Base-by-base conservation (phyloP, 2,329 filamentous ascomycete genomes). In the Neoarthrinium moseri region DNA sequence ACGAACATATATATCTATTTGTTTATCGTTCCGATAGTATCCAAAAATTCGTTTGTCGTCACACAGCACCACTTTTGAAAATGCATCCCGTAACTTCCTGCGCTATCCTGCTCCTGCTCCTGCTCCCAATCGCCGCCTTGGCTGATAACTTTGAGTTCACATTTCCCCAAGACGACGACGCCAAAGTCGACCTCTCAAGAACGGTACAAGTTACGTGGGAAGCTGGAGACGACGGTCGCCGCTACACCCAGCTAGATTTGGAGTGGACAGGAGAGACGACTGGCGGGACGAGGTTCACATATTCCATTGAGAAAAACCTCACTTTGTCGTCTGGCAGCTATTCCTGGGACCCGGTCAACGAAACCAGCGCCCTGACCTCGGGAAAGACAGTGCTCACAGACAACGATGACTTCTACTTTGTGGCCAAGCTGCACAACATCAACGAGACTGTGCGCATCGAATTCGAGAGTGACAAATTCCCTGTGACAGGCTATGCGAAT, bases 81-180 rank as follows among this genome's bases (percentile, higher is more conserved):
- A 29, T 29, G 26, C 26, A 29, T 29, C 26, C n/a, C 26, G 8
- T 29, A 8, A n/a, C 26, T 29, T 29, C n/a, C 26, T 29, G 8
- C n/a, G n/a, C 26, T 8, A n/a, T n/a, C n/a, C n/a, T 29, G 26
- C n/a, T n/a, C n/a, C n/a, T n/a, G n/a, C 26, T 29, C 26, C 26
- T 29, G 8, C 26, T 92, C 42, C 87, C 87, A 44, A 74, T 92
- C 46, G 83, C 84, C 38, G 80, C 81, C 52, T 87, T 90, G 58
- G 59, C 58, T n/a, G 59, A 52, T 6, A 57, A 43, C 27, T n/a
- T 20, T 11, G 33, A 7, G 8, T 36, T 20, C 33, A 36, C 33
- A 36, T 36, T 15, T 36, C 33, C 33, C 8, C n/a, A n/a, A n/a
- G n/a, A 8, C n/a, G 26, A 8, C 8, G n/a, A n/a, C n/a, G n/a